Percentiles rank a stretch among this genome's conserved stretches.
Conservation (phyloP, 129 eudicot genomes). For the Rutidosis leptorrhynchoides region DNA sequence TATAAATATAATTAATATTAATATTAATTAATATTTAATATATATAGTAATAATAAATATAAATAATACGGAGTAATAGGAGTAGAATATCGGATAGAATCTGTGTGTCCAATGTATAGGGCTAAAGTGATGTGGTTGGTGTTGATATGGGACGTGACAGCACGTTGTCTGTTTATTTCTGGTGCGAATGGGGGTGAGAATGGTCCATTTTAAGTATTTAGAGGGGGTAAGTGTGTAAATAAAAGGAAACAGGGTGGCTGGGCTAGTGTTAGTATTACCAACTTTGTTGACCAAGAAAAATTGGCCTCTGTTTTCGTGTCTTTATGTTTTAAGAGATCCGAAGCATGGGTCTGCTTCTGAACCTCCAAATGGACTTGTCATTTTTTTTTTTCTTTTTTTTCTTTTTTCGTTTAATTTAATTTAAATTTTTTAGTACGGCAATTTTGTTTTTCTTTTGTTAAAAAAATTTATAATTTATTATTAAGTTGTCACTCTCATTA, state of each 20-base stretch:
- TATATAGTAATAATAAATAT: neutral
- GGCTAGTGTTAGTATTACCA: slow-evolving; percentile 19
- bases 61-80: no score
- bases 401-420: neutral
- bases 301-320: slow-evolving; percentile 37
- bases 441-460: no score
- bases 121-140: slow-evolving; percentile 25
- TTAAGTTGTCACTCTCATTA: no score
- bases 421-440: no score
- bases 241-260: slow-evolving; percentile 39
- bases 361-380: slow-evolving; percentile 29
- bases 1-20: no score
- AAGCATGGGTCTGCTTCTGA: slow-evolving; percentile 41
- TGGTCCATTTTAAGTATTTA: slow-evolving; percentile 17
- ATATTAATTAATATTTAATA: no score
- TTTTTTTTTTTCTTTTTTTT: neutral
- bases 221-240: slow-evolving; percentile 32
- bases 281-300: slow-evolving; percentile 39
- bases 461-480: no score
- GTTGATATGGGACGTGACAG: slow-evolving; percentile 34
- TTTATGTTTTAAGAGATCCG: slow-evolving; percentile 42
- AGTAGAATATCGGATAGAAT: neutral
- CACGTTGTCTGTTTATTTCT: slow-evolving; percentile 24
- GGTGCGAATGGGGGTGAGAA: slow-evolving; percentile 12
- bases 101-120: neutral